Base-by-base conservation (phyloP, 106 monocot species). In the Platanthera guangdongensis region DNA sequence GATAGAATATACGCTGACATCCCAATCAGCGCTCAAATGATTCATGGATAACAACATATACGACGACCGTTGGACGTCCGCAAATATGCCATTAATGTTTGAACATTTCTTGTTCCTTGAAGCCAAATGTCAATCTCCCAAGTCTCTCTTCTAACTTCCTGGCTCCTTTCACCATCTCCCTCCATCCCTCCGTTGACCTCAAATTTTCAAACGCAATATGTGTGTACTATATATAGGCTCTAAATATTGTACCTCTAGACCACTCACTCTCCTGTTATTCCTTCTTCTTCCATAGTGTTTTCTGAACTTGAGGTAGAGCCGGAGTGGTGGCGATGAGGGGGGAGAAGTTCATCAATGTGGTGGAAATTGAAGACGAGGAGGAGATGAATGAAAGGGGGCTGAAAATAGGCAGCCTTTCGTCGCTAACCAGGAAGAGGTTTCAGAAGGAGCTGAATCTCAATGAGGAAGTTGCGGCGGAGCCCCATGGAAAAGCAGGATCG, bases 391-490 rank as follows among this genome's bases (percentile, higher is more conserved):
- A 39, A 19, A 54, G 39, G 14, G 52, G 73, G 9, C 25, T 6
- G 68, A 30, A 51, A 70, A 57, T 50, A 79, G 47, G 52, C 8
- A 73, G 82, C 68, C 13, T 57, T 32, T 9, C 16, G 47, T 51
- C 22, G 12, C 73, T 4, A 57, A 32, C 50, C 18, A 47, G 22
- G 9, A 60, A 45, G 2, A 72, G 19, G 47, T 72, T 76, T 21
- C 71, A 68, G 78, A 52, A 11, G 5, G 68, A 76, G 45, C 25
- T 80, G 19, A 79, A 86, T 51, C 86, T 86, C 30, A 86, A 83
- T 65, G 82, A 86, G 21, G 69, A 74, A 9, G 18, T 46, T 11
- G 79, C 57, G 73, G 52, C 67, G 7, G 70, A 78, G 47, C 68
- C 7, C 8, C n/a, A 51, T 4, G 64, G 52, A 9, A 78, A 74